Evolutionary conservation across 768 basidiomycete genomes (phyloP).

Genomic region (Leccinum sublutescens): DNA sequence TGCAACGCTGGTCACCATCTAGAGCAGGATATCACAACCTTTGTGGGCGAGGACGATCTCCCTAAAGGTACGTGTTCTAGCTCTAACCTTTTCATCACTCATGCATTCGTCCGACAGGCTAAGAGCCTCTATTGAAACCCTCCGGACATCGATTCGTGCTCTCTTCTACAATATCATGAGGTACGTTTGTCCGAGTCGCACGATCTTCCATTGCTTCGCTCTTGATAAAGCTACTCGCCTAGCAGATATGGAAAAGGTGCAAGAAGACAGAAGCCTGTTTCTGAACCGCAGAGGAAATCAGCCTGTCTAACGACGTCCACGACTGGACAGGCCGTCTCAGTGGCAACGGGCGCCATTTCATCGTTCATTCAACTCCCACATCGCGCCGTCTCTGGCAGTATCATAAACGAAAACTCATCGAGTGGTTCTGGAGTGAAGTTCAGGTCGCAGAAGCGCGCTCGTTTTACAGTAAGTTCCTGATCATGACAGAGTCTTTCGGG

Average conservation of each 20-base stretch:
- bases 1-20: not conserved
- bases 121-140: slow-evolving; percentile 81
- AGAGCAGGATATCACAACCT: not conserved
- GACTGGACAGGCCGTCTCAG: slow-evolving; percentile 85
- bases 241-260: slow-evolving; percentile 91
- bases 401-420: slow-evolving; percentile 94
- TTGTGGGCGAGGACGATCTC: slow-evolving; percentile 20
- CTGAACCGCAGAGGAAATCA: slow-evolving; percentile 92
- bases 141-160: slow-evolving; percentile 81
- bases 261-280: slow-evolving; percentile 92
- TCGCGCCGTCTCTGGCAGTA: slow-evolving; percentile 92
- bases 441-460: slow-evolving; percentile 89
- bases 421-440: slow-evolving; percentile 89
- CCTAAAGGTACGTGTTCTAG: slow-evolving; percentile 15
- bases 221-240: not conserved
- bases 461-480: slow-evolving; percentile 86
- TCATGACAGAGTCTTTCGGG: slow-evolving; percentile 76
- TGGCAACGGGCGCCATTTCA: slow-evolving; percentile 78
- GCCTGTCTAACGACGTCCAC: slow-evolving; percentile 77
- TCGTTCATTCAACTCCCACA: slow-evolving; percentile 54
- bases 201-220: not conserved
- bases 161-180: slow-evolving; percentile 90
- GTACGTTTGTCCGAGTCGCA: slow-evolving; percentile 38
- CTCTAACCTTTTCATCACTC: not conserved
- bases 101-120: slow-evolving; percentile 2